Conservation (phyloP, 2,329 filamentous ascomycete genomes). For the Cytospora piceicola region DNA sequence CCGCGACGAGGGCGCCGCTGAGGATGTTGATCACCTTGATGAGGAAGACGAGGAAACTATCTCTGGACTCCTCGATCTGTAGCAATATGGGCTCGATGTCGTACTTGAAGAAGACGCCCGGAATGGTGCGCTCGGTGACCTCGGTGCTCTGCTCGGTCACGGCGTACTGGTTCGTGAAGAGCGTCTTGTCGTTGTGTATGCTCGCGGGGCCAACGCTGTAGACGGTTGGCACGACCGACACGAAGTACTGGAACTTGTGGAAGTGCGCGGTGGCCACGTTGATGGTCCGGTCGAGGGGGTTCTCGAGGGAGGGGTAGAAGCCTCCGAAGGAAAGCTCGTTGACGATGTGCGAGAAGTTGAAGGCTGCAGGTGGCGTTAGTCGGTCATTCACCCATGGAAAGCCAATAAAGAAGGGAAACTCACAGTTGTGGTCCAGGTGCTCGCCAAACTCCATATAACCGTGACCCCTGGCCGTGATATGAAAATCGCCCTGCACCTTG, state of each 20-base stretch:
- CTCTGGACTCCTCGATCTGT: conserved; percentile 80
- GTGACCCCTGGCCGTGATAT: conserved; percentile 93
- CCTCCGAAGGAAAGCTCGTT: conserved; percentile 95
- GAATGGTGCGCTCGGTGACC: conserved; percentile 72
- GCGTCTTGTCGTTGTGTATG: conserved; percentile 54
- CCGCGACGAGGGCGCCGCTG: conserved; percentile 87
- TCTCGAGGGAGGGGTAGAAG: conserved; percentile 92
- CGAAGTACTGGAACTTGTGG: conserved; percentile 97
- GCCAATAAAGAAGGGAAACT: conserved; percentile 40
- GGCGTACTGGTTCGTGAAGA: conserved; percentile 97
- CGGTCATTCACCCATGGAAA: not conserved
- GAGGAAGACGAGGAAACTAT: conserved; percentile 72
- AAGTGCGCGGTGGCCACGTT: conserved; percentile 77
- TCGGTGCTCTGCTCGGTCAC: conserved; percentile 84
- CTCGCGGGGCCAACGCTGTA: conserved; percentile 68
- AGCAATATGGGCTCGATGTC: conserved; percentile 96
- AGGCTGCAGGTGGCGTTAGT: conserved; percentile 56
- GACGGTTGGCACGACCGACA: conserved; percentile 91
- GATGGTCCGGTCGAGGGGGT: conserved; percentile 91
- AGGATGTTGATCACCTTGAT: conserved; percentile 90
- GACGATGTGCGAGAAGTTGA: conserved; percentile 98
- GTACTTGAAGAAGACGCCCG: conserved; percentile 97
- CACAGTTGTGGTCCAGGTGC: conserved; percentile 82
- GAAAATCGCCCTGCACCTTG: conserved; percentile 97
- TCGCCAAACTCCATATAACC: conserved; percentile 83